These are phyloP conservation scores for Phialophora chinensis DNA, from an alignment of 2,329 filamentous ascomycete species.

Conservation along the genomic window DNA sequence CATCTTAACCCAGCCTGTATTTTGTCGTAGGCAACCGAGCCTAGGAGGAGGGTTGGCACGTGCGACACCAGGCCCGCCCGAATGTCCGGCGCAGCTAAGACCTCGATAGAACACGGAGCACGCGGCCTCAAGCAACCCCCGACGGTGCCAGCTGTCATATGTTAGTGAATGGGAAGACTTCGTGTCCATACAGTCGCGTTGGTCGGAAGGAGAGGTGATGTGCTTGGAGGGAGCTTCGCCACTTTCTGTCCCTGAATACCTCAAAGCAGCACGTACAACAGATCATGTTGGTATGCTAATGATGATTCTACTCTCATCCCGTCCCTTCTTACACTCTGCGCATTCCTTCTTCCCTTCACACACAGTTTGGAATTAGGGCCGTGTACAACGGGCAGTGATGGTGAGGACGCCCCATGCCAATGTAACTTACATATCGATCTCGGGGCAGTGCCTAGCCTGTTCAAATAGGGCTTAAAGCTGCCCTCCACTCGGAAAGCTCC, in stretches of 20 bases:
- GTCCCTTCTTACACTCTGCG: background rate
- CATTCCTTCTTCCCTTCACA: background rate
- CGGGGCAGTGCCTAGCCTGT: background rate
- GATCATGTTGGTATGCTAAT: background rate
- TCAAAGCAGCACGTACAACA: background rate
- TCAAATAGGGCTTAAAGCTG: slow-evolving; percentile 1
- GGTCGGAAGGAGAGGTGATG: background rate
- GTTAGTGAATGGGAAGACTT: background rate
- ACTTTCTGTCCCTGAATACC: background rate
- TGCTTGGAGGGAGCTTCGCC: background rate
- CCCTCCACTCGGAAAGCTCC: slow-evolving; percentile 13
- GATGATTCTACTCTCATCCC: background rate
- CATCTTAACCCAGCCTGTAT: background rate
- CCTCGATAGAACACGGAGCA: background rate
- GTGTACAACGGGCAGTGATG: background rate
- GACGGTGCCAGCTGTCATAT: background rate
- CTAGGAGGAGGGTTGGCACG: background rate
- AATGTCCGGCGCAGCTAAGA: background rate
- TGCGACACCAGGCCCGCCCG: background rate
- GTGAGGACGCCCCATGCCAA: background rate
- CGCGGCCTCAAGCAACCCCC: background rate
- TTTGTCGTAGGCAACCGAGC: background rate
- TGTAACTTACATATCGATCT: background rate
- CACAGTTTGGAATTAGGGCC: background rate
- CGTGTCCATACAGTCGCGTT: background rate